Evolutionary conservation across 352 stramenopile genomes (phyloP).

Genomic region (Globisporangium takayamanum): DNA sequence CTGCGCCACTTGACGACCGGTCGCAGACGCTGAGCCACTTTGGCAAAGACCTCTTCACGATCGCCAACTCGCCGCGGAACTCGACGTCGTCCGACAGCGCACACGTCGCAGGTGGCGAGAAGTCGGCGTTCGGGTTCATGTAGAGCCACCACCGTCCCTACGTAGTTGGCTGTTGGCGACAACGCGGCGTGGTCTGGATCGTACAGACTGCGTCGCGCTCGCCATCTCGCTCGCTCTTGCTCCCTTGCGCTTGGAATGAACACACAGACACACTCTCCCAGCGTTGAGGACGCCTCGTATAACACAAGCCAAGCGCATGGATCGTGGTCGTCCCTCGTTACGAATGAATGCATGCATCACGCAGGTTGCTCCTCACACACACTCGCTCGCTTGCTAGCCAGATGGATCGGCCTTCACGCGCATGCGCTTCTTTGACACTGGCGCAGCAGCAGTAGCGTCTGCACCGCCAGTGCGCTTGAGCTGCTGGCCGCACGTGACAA

Average conservation of each 20-base stretch:
- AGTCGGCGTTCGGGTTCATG: conserved; percentile 88
- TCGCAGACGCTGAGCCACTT: conserved; percentile 70
- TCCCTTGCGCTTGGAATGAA: background rate
- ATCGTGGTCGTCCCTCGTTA: too few species aligned
- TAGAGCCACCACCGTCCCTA: conserved; percentile 33
- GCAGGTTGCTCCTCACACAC: background rate
- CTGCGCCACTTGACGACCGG: conserved; percentile 38
- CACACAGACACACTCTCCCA: background rate
- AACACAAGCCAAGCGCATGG: too few species aligned
- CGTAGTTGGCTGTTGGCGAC: background rate
- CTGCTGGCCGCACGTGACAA: conserved; percentile 34
- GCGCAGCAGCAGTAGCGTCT: background rate
- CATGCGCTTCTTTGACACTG: conserved; percentile 13
- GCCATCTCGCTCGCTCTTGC: too few species aligned
- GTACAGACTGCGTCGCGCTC: background rate
- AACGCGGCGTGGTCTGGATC: background rate
- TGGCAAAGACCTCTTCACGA: conserved; percentile 81
- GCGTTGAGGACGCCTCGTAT: too few species aligned
- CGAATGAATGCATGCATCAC: background rate
- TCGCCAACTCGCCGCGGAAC: conserved; percentile 73
- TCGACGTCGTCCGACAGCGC: conserved; percentile 14
- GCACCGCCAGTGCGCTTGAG: conserved; percentile 20
- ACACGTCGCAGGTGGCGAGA: conserved; percentile 19
- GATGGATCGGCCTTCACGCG: conserved; percentile 10
- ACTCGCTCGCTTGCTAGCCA: background rate